These are phyloP conservation scores for Austroboletus rostrupii DNA, from an alignment of 1,284 basidiomycete species.

Conservation along the genomic window DNA sequence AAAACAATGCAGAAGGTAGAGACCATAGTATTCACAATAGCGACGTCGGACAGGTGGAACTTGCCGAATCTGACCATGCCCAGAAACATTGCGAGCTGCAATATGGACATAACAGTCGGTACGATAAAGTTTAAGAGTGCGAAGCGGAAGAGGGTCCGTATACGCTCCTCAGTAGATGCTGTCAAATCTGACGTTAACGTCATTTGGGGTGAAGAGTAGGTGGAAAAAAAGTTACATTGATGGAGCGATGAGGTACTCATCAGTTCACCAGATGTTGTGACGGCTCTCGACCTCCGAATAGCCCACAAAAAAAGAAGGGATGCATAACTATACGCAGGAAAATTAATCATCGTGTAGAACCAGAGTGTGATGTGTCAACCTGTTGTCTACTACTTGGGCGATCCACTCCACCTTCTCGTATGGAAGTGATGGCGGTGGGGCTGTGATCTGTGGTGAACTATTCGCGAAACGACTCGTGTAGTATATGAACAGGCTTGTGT, in stretches of 20 bases:
- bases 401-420: slow-evolving; percentile 23
- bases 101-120: slow-evolving; percentile 18
- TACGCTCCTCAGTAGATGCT: slow-evolving; percentile 14
- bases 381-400: slow-evolving; percentile 21
- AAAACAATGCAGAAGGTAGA: slow-evolving; percentile 26
- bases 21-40: slow-evolving; percentile 16
- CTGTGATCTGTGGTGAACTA: not conserved
- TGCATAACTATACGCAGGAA: slow-evolving; percentile 12
- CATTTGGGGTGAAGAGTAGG: not conserved
- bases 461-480: slow-evolving; percentile 4
- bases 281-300: slow-evolving; percentile 1
- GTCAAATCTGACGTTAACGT: not conserved
- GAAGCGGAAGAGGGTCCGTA: slow-evolving; percentile 12
- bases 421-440: slow-evolving; percentile 10
- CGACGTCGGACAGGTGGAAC: slow-evolving; percentile 3
- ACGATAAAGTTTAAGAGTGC: slow-evolving; percentile 24
- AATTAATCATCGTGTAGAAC: not conserved
- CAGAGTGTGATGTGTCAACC: not conserved
- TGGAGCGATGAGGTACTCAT: not conserved
- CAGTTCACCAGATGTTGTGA: not conserved
- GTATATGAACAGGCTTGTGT: slow-evolving; percentile 9
- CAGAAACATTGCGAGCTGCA: slow-evolving; percentile 12
- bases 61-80: not conserved
- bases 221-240: slow-evolving; percentile 3
- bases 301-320: slow-evolving; percentile 21